Percentiles rank a stretch among this genome's conserved stretches.
These are phyloP conservation scores for Chrysosporium keratinophilum DNA, from an alignment of 2,329 filamentous ascomycete species.

Conservation along the genomic window DNA sequence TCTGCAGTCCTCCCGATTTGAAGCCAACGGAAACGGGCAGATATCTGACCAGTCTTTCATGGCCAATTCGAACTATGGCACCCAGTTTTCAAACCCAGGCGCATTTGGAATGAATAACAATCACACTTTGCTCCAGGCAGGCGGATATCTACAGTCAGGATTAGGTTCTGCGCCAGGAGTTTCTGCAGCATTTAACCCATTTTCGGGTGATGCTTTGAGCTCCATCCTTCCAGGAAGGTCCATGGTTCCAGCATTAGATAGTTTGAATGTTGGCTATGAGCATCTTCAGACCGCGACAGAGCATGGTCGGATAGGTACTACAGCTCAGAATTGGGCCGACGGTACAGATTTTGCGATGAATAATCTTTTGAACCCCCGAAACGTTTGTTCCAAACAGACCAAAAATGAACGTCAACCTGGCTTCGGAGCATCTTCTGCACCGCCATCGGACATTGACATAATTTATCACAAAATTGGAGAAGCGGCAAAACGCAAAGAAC, in stretches of 20 bases:
- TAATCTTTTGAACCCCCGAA: background rate
- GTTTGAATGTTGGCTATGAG: background rate
- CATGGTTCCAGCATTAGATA: background rate
- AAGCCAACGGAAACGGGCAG: background rate
- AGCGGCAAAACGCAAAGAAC: constrained; percentile 22
- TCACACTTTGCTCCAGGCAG: background rate
- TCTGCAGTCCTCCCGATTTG: constrained; percentile 16
- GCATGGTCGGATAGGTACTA: background rate
- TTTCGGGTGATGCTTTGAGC: background rate
- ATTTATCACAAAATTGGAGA: constrained; percentile 26
- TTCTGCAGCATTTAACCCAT: background rate
- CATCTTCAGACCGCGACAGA: background rate
- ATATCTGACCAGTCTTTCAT: constrained; percentile 1
- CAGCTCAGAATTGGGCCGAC: background rate
- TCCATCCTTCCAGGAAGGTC: background rate
- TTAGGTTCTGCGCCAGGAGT: background rate
- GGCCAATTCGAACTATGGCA: background rate
- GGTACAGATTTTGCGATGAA: background rate
- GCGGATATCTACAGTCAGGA: background rate
- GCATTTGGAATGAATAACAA: background rate
- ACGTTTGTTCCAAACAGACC: background rate
- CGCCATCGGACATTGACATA: constrained; percentile 20
- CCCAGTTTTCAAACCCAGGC: background rate
- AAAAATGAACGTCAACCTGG: background rate
- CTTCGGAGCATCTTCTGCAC: background rate